Base-by-base conservation (phyloP, 1,139 yeast species). In the Lodderomyces pseudojiufengensis region DNA sequence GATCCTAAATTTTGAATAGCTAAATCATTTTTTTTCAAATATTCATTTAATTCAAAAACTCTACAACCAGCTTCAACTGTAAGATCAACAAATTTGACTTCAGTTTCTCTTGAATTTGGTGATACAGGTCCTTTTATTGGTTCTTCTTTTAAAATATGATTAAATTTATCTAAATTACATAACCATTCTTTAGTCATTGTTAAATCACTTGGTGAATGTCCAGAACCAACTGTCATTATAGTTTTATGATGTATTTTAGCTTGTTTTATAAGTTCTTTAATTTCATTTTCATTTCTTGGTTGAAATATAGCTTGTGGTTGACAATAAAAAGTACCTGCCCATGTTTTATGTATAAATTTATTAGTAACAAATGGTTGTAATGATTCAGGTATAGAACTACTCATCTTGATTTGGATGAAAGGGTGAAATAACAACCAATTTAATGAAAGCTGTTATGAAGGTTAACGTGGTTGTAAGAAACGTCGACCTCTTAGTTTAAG, bases 1-100 rank as follows among this genome's bases (percentile, higher is more conserved):
- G 97, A 88, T 1, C 97, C 98, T 54, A 92, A 66, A 54, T 85
- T 90, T 60, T 92, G 97, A 43, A 92, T 69, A 4, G 96, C 95
- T 47, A 86, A 73, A 1, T 84, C 79, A 45, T 76, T 70, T 11
- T 64, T 46, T 27, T 78, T 81, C 43, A 90, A 69, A 42, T 72
- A 70, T 9, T 78, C 78, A 55, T 86, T 88, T 52, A 92, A 65
- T 55, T 87, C 84, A 54, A 69, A 82, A n/a, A 92, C 64, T 42
- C 96, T 72, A 40, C 85, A 73, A 25, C 98, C 98, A 0, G 97
- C 95, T 57, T 90, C 95, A 12, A 90, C 95, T 0, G 92, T 84
- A 40, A 92, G 80, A 58, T 92, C 98, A 9, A 95, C 86, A 57
- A 72, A 92, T 46, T 78, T 73, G 13, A 83, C 83, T 43, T 69